Evolutionary conservation across 768 basidiomycete species (phyloP).

Genomic region (Piloderma croceum): DNA sequence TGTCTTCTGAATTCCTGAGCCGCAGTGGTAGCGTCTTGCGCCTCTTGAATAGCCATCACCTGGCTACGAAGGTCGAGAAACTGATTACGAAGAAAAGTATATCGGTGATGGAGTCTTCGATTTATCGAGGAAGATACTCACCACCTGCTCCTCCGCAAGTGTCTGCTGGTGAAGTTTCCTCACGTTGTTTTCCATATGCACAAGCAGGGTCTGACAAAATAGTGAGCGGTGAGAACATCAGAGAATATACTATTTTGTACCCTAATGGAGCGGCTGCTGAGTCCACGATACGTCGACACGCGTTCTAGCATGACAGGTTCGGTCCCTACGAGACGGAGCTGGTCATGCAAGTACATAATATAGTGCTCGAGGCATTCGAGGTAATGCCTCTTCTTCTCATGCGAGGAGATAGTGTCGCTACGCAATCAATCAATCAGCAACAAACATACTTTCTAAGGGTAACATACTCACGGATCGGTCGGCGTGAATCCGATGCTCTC

Average conservation of each 20-base stretch:
- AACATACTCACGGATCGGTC: constrained; percentile 52
- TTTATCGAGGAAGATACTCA: constrained; percentile 23
- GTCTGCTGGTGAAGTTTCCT: constrained; percentile 46
- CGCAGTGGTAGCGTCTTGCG: no score
- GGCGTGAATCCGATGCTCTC: constrained; percentile 50
- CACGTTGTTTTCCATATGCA: constrained; percentile 60
- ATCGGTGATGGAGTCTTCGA: no score
- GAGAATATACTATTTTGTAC: constrained; percentile 26
- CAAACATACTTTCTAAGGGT: not conserved
- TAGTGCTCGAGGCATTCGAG: constrained; percentile 71
- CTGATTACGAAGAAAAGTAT: no score
- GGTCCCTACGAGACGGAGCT: constrained; percentile 45
- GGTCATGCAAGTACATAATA: constrained; percentile 59
- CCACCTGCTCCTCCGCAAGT: constrained; percentile 51
- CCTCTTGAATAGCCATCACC: no score
- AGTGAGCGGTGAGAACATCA: not conserved
- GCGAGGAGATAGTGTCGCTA: constrained; percentile 71
- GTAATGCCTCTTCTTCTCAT: constrained; percentile 73
- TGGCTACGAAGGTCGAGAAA: no score
- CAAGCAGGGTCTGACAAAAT: constrained; percentile 52
- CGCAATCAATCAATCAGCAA: not conserved
- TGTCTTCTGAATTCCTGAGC: no score
- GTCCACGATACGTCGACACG: constrained; percentile 45
- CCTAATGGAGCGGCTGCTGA: constrained; percentile 61
- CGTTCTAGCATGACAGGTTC: constrained; percentile 45